A percentile compares a stretch with the other conserved stretches of the same genome.
Evolutionary conservation across 2,329 filamentous ascomycete species (phyloP).

Genomic region (Dactylellina sp.): DNA sequence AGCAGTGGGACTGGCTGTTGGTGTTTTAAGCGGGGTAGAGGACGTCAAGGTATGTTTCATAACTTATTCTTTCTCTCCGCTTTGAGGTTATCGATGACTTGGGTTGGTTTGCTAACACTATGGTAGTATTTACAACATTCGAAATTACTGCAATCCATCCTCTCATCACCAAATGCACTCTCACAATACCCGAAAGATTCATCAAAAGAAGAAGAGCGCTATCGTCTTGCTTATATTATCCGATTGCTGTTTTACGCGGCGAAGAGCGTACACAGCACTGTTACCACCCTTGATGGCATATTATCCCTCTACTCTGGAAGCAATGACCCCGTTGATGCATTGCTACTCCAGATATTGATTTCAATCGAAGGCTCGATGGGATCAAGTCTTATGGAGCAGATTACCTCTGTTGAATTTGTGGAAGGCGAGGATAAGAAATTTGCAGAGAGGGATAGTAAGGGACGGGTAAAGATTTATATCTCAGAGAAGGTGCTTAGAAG

Average conservation of each 20-base stretch:
- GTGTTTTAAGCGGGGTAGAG: conserved; percentile 18
- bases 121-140: conserved; percentile 58
- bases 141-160: conserved; percentile 58
- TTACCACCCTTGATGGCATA: conserved; percentile 59
- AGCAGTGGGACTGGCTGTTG: conserved; percentile 57
- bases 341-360: conserved; percentile 58
- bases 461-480: conserved; percentile 51
- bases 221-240: conserved; percentile 57
- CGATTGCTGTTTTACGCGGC: conserved; percentile 57
- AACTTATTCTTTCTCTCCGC: conserved; percentile 21
- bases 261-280: conserved; percentile 57
- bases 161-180: conserved; percentile 34
- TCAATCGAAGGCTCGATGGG: conserved; percentile 58
- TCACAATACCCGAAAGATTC: conserved; percentile 12
- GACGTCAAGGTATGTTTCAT: conserved; percentile 35
- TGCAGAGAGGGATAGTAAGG: conserved; percentile 57
- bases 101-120: conserved; percentile 40
- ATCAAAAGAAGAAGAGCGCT: conserved; percentile 32
- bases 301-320: conserved; percentile 58
- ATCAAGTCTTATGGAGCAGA: conserved; percentile 36
- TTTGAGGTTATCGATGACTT: conserved; percentile 35
- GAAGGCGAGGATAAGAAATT: conserved; percentile 12
- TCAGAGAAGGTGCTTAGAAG: conserved; percentile 48
- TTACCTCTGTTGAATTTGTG: conserved; percentile 1
- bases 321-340: conserved; percentile 57